Evolutionary conservation across 2,329 filamentous ascomycete species (phyloP), one percentile per base, ranked within the genome.

Genomic region (Verticillium zaregamsianum): DNA sequence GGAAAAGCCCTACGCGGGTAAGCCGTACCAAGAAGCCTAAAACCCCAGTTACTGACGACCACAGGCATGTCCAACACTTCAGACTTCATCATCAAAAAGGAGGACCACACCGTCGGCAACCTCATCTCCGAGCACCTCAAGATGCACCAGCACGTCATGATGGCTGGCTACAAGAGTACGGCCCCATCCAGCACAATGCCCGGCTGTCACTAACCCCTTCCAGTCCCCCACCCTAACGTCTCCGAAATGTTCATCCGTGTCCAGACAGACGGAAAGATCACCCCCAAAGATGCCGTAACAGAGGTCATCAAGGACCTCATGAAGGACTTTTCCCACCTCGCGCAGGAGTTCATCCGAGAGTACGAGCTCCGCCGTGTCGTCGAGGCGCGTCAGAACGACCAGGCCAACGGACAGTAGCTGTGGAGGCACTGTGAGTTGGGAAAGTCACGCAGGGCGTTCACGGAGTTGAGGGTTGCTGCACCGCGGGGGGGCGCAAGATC

Each of bases 81-180:
- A 11, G 91, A 97, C 77, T 99, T 99, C 80, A 88, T 92, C 63
- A 88, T 99, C 78, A 92, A 92, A 78, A 98, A 97, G 77, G 95
- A 99, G 76, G 95, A 99, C 70, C 94, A 97, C 78, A 97, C 94
- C 1, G 86, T 99, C 31, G 95, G 90, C 69, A 97, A 99, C 76
- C 84, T 99, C 61, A 84, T 99, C 61, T 86, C 90, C 57, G 89
- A 92, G 71, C 91, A 94, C 70, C 89, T 99, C 62, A 88, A 95
- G 79, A 88, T 91, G 74, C 90, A 92, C 70, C 85, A 87, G 20
- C 89, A 96, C 73, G 90, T 99, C 69, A 81, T 90, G 69, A 96
- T 98, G 83, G 89, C 93, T 63, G 95, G 90, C 14, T 99, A 99
- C 83, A 96, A 96, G 77, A 87, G 90, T 89, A 76, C 65, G 85